These are phyloP conservation scores for Ascochyta lentis DNA, from an alignment of 2,329 filamentous ascomycete species.

Conservation along the genomic window DNA sequence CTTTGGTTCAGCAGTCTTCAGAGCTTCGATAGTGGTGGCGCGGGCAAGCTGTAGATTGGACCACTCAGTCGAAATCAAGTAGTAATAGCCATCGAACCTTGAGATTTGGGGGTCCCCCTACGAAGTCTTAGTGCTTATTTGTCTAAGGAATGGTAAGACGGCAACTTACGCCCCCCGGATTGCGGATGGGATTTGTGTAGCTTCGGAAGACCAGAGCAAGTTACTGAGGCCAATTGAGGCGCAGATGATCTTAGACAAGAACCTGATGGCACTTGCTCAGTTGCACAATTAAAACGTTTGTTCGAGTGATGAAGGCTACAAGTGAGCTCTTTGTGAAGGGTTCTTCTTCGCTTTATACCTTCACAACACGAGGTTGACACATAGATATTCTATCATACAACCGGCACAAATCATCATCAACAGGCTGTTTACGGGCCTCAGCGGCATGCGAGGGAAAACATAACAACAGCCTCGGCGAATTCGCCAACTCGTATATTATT, in stretches of 20 bases:
- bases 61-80: slow-evolving; percentile 64
- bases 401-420: background rate
- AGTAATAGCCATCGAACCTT: slow-evolving; percentile 62
- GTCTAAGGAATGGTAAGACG: background rate
- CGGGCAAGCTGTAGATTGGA: slow-evolving; percentile 62
- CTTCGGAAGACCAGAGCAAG: background rate
- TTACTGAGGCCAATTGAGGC: background rate
- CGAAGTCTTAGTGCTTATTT: background rate
- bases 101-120: slow-evolving; percentile 59
- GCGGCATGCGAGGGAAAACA: background rate
- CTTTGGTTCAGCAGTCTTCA: slow-evolving; percentile 61
- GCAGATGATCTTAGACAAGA: background rate
- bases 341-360: background rate
- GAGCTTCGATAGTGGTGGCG: slow-evolving; percentile 60
- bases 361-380: background rate
- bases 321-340: background rate
- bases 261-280: background rate
- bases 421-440: background rate
- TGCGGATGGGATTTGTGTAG: slow-evolving; percentile 8
- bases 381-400: background rate
- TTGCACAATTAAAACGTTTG: background rate
- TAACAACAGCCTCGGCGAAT: background rate
- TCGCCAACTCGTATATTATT: background rate
- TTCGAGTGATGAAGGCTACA: background rate
- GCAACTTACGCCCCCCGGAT: background rate